A percentile compares a stretch with the other conserved stretches of the same genome.
phyloP scores from a whole-genome alignment of 2,329 filamentous ascomycete species.

The Botryotinia calthae region DNA sequence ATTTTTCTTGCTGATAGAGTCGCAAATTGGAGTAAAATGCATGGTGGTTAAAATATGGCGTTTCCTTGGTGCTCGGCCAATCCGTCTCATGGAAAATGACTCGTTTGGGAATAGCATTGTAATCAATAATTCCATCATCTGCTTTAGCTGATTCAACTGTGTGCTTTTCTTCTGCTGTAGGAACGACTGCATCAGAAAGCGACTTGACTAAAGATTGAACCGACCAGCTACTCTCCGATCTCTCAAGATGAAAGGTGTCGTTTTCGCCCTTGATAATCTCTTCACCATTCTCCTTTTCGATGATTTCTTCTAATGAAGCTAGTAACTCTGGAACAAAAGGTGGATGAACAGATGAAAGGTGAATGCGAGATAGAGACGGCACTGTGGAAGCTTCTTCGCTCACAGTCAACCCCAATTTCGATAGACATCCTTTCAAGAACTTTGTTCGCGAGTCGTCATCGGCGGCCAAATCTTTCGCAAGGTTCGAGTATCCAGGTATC shows the following conservation, averaged over 20 bases:
- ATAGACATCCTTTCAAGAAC: slow-evolving; percentile 77
- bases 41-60: slow-evolving; percentile 82
- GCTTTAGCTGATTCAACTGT: slow-evolving; percentile 39
- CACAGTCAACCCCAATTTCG: slow-evolving; percentile 78
- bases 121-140: slow-evolving; percentile 66
- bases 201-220: slow-evolving; percentile 54
- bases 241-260: slow-evolving; percentile 79
- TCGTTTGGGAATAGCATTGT: slow-evolving; percentile 68
- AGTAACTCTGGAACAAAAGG: slow-evolving; percentile 67
- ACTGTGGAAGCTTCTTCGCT: slow-evolving; percentile 66
- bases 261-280: slow-evolving; percentile 77
- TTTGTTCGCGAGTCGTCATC: slow-evolving; percentile 68
- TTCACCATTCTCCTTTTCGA: slow-evolving; percentile 62
- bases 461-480: slow-evolving; percentile 64
- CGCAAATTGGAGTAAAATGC: slow-evolving; percentile 71
- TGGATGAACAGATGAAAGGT: slow-evolving; percentile 70
- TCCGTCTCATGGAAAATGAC: slow-evolving; percentile 69
- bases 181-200: slow-evolving; percentile 40
- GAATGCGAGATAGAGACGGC: slow-evolving; percentile 77
- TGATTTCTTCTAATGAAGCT: slow-evolving; percentile 62
- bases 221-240: slow-evolving; percentile 58
- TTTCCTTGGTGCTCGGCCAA: slow-evolving; percentile 68
- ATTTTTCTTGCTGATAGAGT: slow-evolving; percentile 58
- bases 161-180: slow-evolving; percentile 37
- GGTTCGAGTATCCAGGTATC: slow-evolving; percentile 64